These are phyloP conservation scores for Eutypa lata DNA, from an alignment of 2,329 filamentous ascomycete species.

Conservation along the genomic window DNA sequence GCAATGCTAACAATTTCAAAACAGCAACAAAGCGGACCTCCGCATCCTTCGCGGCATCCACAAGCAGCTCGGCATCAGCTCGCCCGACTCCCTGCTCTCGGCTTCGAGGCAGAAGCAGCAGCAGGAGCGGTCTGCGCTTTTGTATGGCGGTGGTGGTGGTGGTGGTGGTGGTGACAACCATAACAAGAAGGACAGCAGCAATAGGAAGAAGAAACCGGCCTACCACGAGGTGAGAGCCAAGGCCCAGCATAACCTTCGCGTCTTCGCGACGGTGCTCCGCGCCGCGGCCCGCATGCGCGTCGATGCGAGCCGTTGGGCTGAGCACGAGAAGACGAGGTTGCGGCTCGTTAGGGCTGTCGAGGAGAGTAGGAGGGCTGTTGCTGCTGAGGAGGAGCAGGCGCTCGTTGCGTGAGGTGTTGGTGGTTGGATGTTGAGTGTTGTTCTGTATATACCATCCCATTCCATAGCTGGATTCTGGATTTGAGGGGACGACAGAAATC, in stretches of 20 bases:
- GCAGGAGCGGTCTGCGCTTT: background rate
- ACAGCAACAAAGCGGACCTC: conserved; percentile 88
- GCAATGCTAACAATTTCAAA: background rate
- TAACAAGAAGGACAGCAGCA: conserved; percentile 10
- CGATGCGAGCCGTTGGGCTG: conserved; percentile 46
- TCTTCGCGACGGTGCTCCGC: conserved; percentile 45
- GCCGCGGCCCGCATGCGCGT: conserved; percentile 52
- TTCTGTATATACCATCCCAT: too few relatives aligned
- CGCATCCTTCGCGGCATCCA: conserved; percentile 82
- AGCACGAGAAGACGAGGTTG: conserved; percentile 48
- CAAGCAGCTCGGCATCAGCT: conserved; percentile 45
- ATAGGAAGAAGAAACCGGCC: conserved; percentile 5
- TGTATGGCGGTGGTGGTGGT: background rate
- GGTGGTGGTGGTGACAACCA: background rate
- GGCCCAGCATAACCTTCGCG: conserved; percentile 33
- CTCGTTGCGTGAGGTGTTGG: background rate
- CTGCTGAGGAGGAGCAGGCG: background rate
- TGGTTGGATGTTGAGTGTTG: background rate
- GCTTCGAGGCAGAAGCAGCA: conserved; percentile 24
- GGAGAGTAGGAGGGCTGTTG: conserved; percentile 13
- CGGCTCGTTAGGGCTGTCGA: conserved; percentile 48
- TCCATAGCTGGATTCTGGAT: too few relatives aligned
- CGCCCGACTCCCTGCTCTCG: conserved; percentile 27
- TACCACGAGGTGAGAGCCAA: conserved; percentile 1
- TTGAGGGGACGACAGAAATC: too few relatives aligned